Conservation (phyloP, 768 basidiomycete species). For the Postia placenta region DNA sequence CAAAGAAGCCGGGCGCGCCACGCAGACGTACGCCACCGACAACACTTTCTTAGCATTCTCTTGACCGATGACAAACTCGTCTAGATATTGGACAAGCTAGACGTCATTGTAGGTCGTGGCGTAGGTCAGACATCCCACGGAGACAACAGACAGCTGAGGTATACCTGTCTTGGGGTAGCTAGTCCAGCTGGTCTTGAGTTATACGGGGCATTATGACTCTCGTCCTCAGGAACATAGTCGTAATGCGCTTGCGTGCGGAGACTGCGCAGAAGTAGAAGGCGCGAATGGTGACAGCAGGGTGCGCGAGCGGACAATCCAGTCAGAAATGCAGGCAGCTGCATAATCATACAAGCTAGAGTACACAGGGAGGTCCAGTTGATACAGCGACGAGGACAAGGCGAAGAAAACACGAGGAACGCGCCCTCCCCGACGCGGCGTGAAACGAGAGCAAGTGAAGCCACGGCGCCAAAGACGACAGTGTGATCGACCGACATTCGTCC, state of each 20-base stretch:
- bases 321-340: neutral
- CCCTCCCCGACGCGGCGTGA: neutral
- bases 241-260: slow-evolving; percentile 56
- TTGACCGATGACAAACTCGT: slow-evolving; percentile 89
- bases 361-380: neutral
- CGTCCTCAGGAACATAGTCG: slow-evolving; percentile 28
- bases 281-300: slow-evolving; percentile 14
- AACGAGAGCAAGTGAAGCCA: neutral
- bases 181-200: slow-evolving; percentile 39
- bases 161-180: slow-evolving; percentile 55
- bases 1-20: neutral
- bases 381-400: neutral
- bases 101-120: slow-evolving; percentile 3
- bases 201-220: slow-evolving; percentile 5
- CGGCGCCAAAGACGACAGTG: neutral
- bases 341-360: neutral
- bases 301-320: neutral
- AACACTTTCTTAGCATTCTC: slow-evolving; percentile 90
- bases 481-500: neutral
- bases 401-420: no score
- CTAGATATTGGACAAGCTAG: slow-evolving; percentile 79
- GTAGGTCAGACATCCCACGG: neutral
- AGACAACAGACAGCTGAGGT: neutral
- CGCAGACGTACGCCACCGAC: slow-evolving; percentile 88
- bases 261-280: slow-evolving; percentile 26